Evolutionary conservation across 1,139 yeast genomes (phyloP).

Genomic region (Taphrina betulina): DNA sequence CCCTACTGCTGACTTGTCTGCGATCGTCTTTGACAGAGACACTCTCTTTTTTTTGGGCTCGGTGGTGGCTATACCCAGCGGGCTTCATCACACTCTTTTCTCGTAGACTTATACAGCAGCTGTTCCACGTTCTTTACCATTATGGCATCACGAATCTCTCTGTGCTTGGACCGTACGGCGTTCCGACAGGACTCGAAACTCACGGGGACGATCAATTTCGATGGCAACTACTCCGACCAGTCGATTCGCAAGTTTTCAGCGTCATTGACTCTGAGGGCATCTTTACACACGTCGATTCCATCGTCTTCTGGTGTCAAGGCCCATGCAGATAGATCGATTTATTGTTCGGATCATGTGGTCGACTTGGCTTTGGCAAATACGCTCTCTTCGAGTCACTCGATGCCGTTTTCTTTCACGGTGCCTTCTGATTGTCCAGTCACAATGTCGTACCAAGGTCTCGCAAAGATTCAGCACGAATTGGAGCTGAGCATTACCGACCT

Average conservation of each 20-base stretch:
- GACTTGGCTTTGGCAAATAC: not conserved
- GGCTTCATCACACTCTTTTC: not conserved
- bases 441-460: slow-evolving; percentile 1
- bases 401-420: not conserved
- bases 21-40: not conserved
- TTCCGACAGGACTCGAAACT: not conserved
- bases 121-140: not conserved
- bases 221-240: not conserved
- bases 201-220: not conserved
- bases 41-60: not conserved
- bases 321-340: slow-evolving; percentile 5
- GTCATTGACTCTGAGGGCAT: not conserved
- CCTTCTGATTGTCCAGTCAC: not conserved
- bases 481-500: not conserved
- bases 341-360: too few relatives aligned
- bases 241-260: not conserved
- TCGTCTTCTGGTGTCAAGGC: slow-evolving; percentile 1
- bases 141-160: not conserved
- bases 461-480: not conserved
- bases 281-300: slow-evolving; percentile 5
- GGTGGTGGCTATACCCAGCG: not conserved
- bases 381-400: too few relatives aligned
- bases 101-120: not conserved
- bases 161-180: not conserved
- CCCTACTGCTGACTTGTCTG: too few relatives aligned